Percentiles rank a stretch among this genome's conserved stretches.
phyloP scores from a whole-genome alignment of 495 filamentous ascomycete genomes.

The Aspergillus cristatus region DNA sequence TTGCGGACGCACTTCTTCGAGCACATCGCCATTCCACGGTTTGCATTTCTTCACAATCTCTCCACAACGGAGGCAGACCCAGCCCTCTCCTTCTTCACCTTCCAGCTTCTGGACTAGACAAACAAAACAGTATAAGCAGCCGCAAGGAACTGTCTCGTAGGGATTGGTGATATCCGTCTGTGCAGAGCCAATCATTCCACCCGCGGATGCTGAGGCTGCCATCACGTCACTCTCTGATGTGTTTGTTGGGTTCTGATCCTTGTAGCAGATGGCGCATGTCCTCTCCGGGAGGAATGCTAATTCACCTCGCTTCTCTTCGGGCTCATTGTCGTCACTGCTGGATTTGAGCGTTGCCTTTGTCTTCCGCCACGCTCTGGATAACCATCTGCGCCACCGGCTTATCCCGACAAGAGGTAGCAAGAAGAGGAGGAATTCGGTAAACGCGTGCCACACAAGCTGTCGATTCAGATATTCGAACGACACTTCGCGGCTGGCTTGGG shows the following conservation, averaged over 20 bases:
- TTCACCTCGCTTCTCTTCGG: conserved; percentile 53
- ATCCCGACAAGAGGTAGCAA: conserved; percentile 90
- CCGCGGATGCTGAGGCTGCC: conserved; percentile 49
- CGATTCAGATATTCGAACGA: conserved; percentile 97
- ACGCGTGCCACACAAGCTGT: conserved; percentile 97
- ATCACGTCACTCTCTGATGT: conserved; percentile 61
- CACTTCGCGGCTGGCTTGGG: conserved; percentile 77
- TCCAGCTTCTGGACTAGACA: conserved; percentile 87
- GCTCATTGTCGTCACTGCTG: conserved; percentile 38
- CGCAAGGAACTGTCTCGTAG: conserved; percentile 85
- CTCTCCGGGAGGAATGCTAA: conserved; percentile 80
- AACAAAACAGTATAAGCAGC: conserved; percentile 94
- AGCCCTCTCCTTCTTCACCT: conserved; percentile 90
- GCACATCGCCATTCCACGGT: conserved; percentile 86
- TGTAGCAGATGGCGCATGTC: conserved; percentile 97
- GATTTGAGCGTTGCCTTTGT: conserved; percentile 53
- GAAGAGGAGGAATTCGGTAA: conserved; percentile 96
- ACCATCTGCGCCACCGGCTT: conserved; percentile 83
- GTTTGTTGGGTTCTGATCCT: conserved; percentile 69
- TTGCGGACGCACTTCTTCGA: conserved; percentile 45
- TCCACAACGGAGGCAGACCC: conserved; percentile 88
- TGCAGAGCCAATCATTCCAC: conserved; percentile 74
- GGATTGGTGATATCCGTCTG: conserved; percentile 95
- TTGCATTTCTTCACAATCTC: conserved; percentile 78
- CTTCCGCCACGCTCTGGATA: conserved; percentile 72